Evolutionary conservation across 768 basidiomycete genomes (phyloP).

Genomic region (Coprinopsis cinerea): DNA sequence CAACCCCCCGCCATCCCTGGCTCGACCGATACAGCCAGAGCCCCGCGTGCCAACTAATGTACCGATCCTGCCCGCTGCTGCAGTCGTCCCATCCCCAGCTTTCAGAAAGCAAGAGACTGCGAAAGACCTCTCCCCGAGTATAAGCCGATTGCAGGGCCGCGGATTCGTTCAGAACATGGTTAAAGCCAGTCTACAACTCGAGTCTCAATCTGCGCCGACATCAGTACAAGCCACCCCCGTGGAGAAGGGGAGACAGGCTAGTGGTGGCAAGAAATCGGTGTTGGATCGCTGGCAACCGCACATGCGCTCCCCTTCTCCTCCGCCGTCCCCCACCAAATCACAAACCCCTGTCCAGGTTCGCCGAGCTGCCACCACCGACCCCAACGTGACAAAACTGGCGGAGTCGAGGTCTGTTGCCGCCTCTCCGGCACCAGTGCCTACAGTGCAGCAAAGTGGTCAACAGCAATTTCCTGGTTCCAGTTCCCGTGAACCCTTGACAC

Average conservation of each 20-base stretch:
- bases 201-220: conserved; percentile 20
- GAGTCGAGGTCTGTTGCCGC: neutral
- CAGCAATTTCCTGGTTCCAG: conserved; percentile 35
- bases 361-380: conserved; percentile 32
- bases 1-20: conserved; percentile 34
- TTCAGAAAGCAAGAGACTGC: conserved; percentile 50
- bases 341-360: conserved; percentile 25
- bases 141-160: conserved; percentile 76
- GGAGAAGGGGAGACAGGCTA: conserved; percentile 26
- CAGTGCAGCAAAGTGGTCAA: conserved; percentile 19
- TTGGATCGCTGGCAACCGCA: conserved; percentile 66
- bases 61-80: conserved; percentile 38
- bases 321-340: conserved; percentile 37
- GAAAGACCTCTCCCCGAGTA: conserved; percentile 77
- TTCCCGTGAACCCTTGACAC: conserved; percentile 11
- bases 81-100: conserved; percentile 42
- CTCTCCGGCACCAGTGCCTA: neutral
- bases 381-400: neutral
- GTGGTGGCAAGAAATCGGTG: conserved; percentile 46
- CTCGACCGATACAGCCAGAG: conserved; percentile 48
- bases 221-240: conserved; percentile 27
- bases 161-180: conserved; percentile 85
- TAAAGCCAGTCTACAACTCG: conserved; percentile 55
- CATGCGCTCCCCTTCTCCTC: conserved; percentile 19
- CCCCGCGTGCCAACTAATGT: conserved; percentile 38